These are phyloP conservation scores for Rutstroemia sydowiana DNA, from an alignment of 2,329 filamentous ascomycete species.

Conservation along the genomic window DNA sequence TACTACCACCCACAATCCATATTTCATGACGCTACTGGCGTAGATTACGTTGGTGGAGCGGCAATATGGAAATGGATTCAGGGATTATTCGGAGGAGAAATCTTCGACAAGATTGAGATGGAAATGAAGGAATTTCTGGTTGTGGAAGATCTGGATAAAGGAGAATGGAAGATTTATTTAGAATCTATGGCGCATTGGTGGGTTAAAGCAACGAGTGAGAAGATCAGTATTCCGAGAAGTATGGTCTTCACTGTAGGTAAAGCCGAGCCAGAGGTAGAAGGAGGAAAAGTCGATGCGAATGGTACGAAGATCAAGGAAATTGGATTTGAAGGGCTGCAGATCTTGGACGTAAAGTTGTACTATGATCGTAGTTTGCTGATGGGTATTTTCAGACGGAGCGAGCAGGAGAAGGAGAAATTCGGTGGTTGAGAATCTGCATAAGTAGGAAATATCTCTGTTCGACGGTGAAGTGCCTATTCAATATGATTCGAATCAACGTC, in stretches of 20 bases:
- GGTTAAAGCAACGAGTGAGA: conserved; percentile 1
- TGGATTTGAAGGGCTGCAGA: conserved; percentile 13
- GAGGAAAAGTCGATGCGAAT: background rate
- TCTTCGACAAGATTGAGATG: conserved; percentile 1
- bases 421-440: conserved; percentile 1
- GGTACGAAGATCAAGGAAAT: background rate
- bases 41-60: background rate
- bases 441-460: too few relatives aligned
- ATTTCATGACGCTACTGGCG: conserved; percentile 4
- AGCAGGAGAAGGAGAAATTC: conserved; percentile 10
- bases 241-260: conserved; percentile 11
- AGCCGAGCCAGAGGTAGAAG: background rate
- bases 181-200: conserved; percentile 12
- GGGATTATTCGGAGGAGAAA: background rate
- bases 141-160: background rate
- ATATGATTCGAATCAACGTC: too few relatives aligned
- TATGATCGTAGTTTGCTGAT: conserved; percentile 12
- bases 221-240: conserved; percentile 8
- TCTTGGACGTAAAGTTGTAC: conserved; percentile 11
- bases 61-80: conserved; percentile 7
- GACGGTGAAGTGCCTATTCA: too few relatives aligned
- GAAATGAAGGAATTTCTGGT: conserved; percentile 1
- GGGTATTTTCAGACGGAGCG: conserved; percentile 1
- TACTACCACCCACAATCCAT: conserved; percentile 1
- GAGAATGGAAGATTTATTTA: conserved; percentile 1